Evolutionary conservation across 192 early-diverging fungal genomes (phyloP).

Genomic region (Entrophospora sp.): DNA sequence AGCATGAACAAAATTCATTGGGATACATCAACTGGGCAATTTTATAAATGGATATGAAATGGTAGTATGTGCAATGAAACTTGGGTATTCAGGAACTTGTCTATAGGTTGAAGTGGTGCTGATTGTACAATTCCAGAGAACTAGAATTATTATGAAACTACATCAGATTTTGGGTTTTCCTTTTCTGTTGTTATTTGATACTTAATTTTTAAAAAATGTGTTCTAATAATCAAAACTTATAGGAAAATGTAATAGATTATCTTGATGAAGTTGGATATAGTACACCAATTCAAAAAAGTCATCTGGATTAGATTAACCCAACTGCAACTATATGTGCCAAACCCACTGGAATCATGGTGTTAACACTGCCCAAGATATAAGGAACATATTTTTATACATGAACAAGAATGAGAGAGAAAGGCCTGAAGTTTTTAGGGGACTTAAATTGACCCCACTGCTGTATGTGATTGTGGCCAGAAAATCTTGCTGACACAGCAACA

Average conservation of each 20-base stretch:
- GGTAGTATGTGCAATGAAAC: neutral
- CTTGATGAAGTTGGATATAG: neutral
- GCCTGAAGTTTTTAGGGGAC: too few species aligned
- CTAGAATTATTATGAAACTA: neutral
- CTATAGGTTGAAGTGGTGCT: conserved; percentile 11
- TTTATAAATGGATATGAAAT: conserved; percentile 14
- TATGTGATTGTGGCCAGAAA: too few species aligned
- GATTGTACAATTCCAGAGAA: neutral
- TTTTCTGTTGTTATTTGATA: neutral
- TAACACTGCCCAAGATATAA: too few species aligned
- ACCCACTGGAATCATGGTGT: too few species aligned
- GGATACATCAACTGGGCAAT: conserved; percentile 9
- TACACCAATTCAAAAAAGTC: conserved; percentile 1
- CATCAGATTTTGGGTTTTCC: conserved; percentile 10
- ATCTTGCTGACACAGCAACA: too few species aligned
- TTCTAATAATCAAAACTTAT: neutral
- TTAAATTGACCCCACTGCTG: too few species aligned
- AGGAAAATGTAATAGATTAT: neutral
- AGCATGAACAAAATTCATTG: neutral
- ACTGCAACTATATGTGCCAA: conserved; percentile 10
- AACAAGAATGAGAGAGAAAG: too few species aligned
- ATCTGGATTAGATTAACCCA: neutral
- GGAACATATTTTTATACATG: too few species aligned
- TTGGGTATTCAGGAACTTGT: conserved; percentile 9
- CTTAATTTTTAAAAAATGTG: too few species aligned